phyloP scores from a whole-genome alignment of 345 rosid species.

The Salix dunnii region DNA sequence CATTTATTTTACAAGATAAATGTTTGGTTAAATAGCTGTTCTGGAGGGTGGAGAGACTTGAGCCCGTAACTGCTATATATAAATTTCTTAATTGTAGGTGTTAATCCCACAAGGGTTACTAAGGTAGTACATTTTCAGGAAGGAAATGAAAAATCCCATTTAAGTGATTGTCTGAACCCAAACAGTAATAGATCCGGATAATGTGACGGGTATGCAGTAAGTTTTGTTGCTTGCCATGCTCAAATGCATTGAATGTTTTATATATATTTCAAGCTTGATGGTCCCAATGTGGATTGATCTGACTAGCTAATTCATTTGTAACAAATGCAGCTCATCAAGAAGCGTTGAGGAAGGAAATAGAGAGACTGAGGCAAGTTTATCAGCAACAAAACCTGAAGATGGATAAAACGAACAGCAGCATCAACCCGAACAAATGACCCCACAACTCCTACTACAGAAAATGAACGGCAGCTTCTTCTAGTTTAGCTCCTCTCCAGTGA shows the following conservation, averaged over 20 bases:
- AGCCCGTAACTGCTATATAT: no score
- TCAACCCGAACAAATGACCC: not conserved
- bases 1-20: not conserved
- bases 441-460: not conserved
- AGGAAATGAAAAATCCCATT: no score
- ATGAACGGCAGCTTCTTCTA: slow-evolving; percentile 26
- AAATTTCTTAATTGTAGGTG: no score
- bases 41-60: no score
- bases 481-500: slow-evolving; percentile 11
- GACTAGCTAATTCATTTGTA: not conserved
- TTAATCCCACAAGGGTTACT: no score
- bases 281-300: not conserved
- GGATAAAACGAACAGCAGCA: slow-evolving; percentile 12
- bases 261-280: not conserved
- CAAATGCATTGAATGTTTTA: not conserved
- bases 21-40: no score
- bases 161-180: no score
- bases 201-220: not conserved
- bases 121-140: no score
- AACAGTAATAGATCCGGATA: no score
- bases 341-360: slow-evolving; percentile 36
- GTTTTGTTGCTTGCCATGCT: not conserved
- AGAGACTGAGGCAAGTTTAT: slow-evolving; percentile 32
- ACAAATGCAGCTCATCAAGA: slow-evolving; percentile 33
- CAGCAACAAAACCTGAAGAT: slow-evolving; percentile 23